Percentiles rank a stretch among this genome's conserved stretches.
These are phyloP conservation scores for Tuber magnatum DNA, from an alignment of 495 filamentous ascomycete species.

Conservation along the genomic window DNA sequence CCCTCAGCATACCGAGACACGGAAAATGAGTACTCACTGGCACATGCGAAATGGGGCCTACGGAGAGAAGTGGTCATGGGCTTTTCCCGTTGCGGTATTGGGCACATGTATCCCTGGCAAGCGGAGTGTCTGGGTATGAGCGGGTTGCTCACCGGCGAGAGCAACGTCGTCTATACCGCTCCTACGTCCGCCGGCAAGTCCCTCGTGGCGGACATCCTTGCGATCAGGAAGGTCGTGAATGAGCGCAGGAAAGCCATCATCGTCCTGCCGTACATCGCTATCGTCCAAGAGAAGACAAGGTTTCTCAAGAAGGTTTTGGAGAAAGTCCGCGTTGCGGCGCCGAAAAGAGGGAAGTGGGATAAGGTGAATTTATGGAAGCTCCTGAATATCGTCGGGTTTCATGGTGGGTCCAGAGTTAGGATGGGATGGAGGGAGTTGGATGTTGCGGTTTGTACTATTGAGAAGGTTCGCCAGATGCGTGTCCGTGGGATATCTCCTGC, in stretches of 20 bases:
- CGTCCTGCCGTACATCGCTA: conserved; percentile 73
- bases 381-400: conserved; percentile 64
- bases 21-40: conserved; percentile 16
- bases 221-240: conserved; percentile 64
- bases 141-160: conserved; percentile 58
- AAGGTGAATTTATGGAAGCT: conserved; percentile 46
- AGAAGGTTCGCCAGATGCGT: conserved; percentile 54
- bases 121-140: conserved; percentile 65
- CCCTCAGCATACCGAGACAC: conserved; percentile 6
- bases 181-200: conserved; percentile 79
- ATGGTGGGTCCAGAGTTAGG: conserved; percentile 62
- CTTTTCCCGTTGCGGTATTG: conserved; percentile 58
- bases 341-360: conserved; percentile 35
- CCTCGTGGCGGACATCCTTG: conserved; percentile 53
- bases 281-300: conserved; percentile 75
- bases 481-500: conserved; percentile 1
- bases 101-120: conserved; percentile 73
- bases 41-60: conserved; percentile 60
- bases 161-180: conserved; percentile 74
- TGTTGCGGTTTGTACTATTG: conserved; percentile 73
- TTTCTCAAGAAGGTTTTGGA: conserved; percentile 66
- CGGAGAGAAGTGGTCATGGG: conserved; percentile 56
- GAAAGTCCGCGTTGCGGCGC: conserved; percentile 51
- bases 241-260: conserved; percentile 63
- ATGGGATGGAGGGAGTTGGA: conserved; percentile 68